Percentiles rank a stretch among this genome's conserved stretches.
Evolutionary conservation across 2,329 filamentous ascomycete genomes (phyloP).

Genomic region (Colletotrichum viniferum): DNA sequence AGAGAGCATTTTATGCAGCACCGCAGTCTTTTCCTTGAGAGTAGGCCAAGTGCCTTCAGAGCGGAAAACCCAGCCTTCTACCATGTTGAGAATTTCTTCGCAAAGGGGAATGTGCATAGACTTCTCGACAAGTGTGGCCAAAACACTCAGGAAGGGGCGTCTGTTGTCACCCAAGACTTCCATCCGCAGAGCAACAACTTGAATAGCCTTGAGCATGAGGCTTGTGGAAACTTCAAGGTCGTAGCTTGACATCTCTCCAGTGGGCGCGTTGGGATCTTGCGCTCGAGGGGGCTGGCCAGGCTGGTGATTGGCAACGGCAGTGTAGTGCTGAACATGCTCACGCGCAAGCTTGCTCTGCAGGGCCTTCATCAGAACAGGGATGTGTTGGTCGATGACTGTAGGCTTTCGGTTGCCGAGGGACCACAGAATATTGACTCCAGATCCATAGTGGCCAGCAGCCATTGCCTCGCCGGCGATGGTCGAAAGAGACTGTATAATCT

Average conservation of each 20-base stretch:
- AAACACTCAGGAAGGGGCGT: slow-evolving; percentile 90
- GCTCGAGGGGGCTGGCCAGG: slow-evolving; percentile 37
- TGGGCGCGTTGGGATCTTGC: slow-evolving; percentile 59
- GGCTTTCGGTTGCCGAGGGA: slow-evolving; percentile 85
- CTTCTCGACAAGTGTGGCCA: slow-evolving; percentile 94
- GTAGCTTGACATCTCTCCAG: slow-evolving; percentile 69
- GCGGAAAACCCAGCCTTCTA: slow-evolving; percentile 95
- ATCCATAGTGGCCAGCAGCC: slow-evolving; percentile 79
- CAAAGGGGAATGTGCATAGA: slow-evolving; percentile 87
- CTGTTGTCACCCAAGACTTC: slow-evolving; percentile 89
- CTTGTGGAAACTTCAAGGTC: slow-evolving; percentile 89
- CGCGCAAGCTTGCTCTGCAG: slow-evolving; percentile 90
- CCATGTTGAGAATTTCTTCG: slow-evolving; percentile 90
- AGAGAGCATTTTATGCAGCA: slow-evolving; percentile 97
- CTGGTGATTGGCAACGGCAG: slow-evolving; percentile 58
- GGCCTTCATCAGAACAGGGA: slow-evolving; percentile 87
- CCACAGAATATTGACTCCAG: slow-evolving; percentile 93
- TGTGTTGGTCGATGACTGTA: slow-evolving; percentile 87
- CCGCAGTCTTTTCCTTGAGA: slow-evolving; percentile 97
- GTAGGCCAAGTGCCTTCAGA: slow-evolving; percentile 96
- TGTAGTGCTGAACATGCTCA: slow-evolving; percentile 85
- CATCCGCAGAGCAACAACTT: slow-evolving; percentile 91
- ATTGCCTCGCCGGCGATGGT: slow-evolving; percentile 88
- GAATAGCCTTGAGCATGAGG: slow-evolving; percentile 93
- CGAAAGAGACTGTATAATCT: slow-evolving; percentile 85